Base-by-base conservation (phyloP, 768 basidiomycete species). In the Kwoniella mangroviensis region DNA sequence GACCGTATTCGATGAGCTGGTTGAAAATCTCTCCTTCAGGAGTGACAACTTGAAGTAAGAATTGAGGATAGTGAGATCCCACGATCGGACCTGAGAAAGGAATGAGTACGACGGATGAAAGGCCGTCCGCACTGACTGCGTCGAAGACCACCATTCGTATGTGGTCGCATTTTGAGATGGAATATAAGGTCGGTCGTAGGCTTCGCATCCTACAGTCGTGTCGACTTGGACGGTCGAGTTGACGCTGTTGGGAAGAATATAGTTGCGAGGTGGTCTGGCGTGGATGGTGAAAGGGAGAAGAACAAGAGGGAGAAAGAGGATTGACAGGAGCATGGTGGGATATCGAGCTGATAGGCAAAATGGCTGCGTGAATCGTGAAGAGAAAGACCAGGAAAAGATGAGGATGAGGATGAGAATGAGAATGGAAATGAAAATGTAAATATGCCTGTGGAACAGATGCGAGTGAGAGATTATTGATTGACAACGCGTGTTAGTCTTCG, bases 121-220 rank as follows among this genome's bases (percentile, higher is more conserved):
- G 41, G 24, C 64, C 64, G 28, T 65, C 64, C 15, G 64, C 56
- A 13, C 28, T 19, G n/a, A 65, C 42, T 0, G 64, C 64, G 26
- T 65, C 64, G 24, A 65, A 65, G 22, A 65, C 64, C 64, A 65
- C 64, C 64, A 65, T 57, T 65, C 64, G 54, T 65, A 65, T 26
- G 64, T 40, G 9, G 54, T 56, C 28, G 53, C 3, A 45, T 65
- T 65, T 15, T 57, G 54, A 13, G 54, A 21, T 19, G 53, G 34
- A 19, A 55, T 57, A 21, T 66, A 66, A 1, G 56, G n/a, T 41
- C 65, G 54, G n/a, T 66, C 65, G 42, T 49, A 59, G 10, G 65
- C 55, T 34, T 13, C 21, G 26, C 15, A 12, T 3, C 65, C 65
- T 17, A 59, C 19, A 11, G 2, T 57, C 11, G 54, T 56, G n/a